Evolutionary conservation across 2,329 filamentous ascomycete species (phyloP), one percentile per base, ranked within the genome.

Genomic region (Beauveria brongniartii): DNA sequence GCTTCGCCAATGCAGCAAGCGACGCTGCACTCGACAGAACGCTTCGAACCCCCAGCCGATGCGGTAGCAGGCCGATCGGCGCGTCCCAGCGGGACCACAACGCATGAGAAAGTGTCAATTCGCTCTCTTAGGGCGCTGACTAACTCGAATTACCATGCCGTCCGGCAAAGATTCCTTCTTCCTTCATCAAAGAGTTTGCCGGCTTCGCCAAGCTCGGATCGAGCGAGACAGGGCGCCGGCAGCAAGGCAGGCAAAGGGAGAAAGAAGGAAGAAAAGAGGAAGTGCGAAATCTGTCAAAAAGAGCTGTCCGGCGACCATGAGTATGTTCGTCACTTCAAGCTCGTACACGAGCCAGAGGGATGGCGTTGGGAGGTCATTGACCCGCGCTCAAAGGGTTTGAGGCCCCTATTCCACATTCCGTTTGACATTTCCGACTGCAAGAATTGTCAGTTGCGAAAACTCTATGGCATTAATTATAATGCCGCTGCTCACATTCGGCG

Each of bases 401-500:
- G 1, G 5, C 37, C n/a, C 10, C n/a, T 8, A 1, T 46, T 8
- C 63, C 65, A 73, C 76, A 82, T 72, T 67, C 79, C 67, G 71
- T 84, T 75, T 73, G 80, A 82, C 75, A 82, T 74, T 57, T 87
- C 92, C 55, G 88, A 89, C 66, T 97, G 92, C 82, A 96, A 96
- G 74, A 84, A 89, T 53, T 97, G 93, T 73, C 82, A 81, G 54
- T 81, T 82, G 50, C 77, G 82, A 60, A 97, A 96, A 78, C 82
- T 84, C 62, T 97, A 97, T 67, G 89, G 89, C 3, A 90, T 90
- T 18, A 94, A 97, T 75, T 97, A 97, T 76, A 97, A 97, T 68
- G 93, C 92, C 0, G 92, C 92, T 0, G 93, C 92, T 0, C 93
- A 97, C 71, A 81, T 97, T 9, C 84, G 92, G 47, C 86, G 93